Evolutionary conservation across 1,284 basidiomycete genomes (phyloP).

Genomic region (Boletus subluridellus): DNA sequence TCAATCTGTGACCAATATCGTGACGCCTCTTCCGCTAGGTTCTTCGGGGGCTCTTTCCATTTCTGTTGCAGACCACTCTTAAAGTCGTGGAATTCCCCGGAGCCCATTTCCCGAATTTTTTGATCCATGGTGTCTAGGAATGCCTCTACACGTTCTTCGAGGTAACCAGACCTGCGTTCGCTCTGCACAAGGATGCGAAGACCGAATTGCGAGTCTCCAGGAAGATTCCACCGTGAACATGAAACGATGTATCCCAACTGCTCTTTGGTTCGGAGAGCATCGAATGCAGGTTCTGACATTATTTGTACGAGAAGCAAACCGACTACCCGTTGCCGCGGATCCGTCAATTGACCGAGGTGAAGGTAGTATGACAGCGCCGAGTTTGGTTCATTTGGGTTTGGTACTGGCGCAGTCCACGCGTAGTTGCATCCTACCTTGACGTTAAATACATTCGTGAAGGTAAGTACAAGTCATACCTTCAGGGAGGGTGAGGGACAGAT

Average conservation of each 20-base stretch:
- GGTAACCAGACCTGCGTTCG: conserved; percentile 78
- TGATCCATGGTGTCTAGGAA: conserved; percentile 75
- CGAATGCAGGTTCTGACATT: conserved; percentile 88
- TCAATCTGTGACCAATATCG: conserved; percentile 71
- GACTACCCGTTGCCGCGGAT: conserved; percentile 57
- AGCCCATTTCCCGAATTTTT: conserved; percentile 55
- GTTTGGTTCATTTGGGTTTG: conserved; percentile 87
- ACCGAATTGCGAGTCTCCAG: conserved; percentile 69
- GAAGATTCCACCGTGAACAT: conserved; percentile 51
- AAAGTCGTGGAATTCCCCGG: conserved; percentile 64
- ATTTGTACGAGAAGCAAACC: conserved; percentile 72
- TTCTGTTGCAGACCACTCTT: conserved; percentile 58
- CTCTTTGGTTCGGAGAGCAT: conserved; percentile 91
- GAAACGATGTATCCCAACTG: conserved; percentile 92
- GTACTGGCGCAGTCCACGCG: conserved; percentile 68
- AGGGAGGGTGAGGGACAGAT: conserved; percentile 65
- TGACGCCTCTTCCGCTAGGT: conserved; percentile 59
- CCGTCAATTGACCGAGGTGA: conserved; percentile 62
- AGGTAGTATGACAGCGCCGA: conserved; percentile 78
- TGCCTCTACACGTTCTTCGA: conserved; percentile 85
- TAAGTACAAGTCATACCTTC: conserved; percentile 43
- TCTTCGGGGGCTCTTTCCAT: conserved; percentile 76
- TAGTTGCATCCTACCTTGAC: conserved; percentile 59
- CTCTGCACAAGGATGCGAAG: conserved; percentile 90
- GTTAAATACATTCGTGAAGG: conserved; percentile 7